These are phyloP conservation scores for Exophiala viscosa DNA, from an alignment of 2,329 filamentous ascomycete genomes.

Conservation along the genomic window DNA sequence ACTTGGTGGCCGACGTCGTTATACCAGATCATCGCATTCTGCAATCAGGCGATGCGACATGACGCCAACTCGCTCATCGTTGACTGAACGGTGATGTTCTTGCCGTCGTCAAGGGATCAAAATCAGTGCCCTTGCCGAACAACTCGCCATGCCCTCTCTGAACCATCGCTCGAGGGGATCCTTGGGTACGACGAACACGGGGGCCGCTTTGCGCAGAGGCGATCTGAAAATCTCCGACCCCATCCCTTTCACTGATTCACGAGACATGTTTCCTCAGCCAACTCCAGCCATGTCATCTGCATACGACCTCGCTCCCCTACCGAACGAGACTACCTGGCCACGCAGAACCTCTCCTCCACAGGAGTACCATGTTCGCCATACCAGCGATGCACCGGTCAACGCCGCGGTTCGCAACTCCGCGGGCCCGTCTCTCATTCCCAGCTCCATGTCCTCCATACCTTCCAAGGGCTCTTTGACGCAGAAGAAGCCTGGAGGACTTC, in stretches of 20 bases:
- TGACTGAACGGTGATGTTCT: conserved; percentile 7
- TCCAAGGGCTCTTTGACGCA: conserved; percentile 23
- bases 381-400: conserved; percentile 13
- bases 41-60: conserved; percentile 7
- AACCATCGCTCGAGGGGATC: conserved; percentile 15
- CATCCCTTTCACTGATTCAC: conserved; percentile 23
- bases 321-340: conserved; percentile 18
- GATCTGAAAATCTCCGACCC: conserved; percentile 35
- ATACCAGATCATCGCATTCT: conserved; percentile 1
- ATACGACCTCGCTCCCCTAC: conserved; percentile 6
- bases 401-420: conserved; percentile 14
- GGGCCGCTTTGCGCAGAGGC: conserved; percentile 28
- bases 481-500: conserved; percentile 21
- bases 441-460: conserved; percentile 26
- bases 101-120: not conserved
- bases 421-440: conserved; percentile 21
- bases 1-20: not conserved
- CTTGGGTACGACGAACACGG: conserved; percentile 12
- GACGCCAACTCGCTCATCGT: conserved; percentile 4
- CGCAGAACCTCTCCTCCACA: conserved; percentile 12
- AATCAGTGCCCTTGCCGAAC: not conserved
- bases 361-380: conserved; percentile 17
- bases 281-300: conserved; percentile 4
- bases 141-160: conserved; percentile 15
- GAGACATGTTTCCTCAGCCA: conserved; percentile 10